Evolutionary conservation across 495 filamentous ascomycete genomes (phyloP).

Genomic region (Hypoxylon intermedium): DNA sequence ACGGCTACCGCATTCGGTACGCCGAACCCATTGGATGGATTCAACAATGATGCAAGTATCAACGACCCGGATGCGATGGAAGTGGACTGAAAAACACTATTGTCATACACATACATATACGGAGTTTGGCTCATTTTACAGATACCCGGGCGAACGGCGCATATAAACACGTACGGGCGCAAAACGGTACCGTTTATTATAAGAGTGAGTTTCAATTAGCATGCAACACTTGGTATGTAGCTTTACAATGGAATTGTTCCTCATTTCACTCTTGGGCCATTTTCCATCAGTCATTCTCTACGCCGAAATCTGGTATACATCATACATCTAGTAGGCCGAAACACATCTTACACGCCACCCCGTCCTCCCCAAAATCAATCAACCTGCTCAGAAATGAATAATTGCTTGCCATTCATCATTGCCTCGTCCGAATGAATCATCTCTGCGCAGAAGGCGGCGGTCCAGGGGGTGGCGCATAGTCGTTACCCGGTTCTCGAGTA

Average conservation of each 20-base stretch:
- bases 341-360: slow-evolving; percentile 2
- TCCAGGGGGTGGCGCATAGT: slow-evolving; percentile 54
- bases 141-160: slow-evolving; percentile 30
- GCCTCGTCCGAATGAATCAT: slow-evolving; percentile 37
- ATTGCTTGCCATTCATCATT: neutral
- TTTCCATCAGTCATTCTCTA: slow-evolving; percentile 2
- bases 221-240: slow-evolving; percentile 22
- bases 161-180: slow-evolving; percentile 16
- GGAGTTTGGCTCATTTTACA: slow-evolving; percentile 30
- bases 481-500: slow-evolving; percentile 35
- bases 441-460: slow-evolving; percentile 52
- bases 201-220: slow-evolving; percentile 30
- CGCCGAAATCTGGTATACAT: slow-evolving; percentile 3
- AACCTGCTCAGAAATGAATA: neutral
- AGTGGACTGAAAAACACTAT: slow-evolving; percentile 57
- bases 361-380: neutral
- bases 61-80: slow-evolving; percentile 76
- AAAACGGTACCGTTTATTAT: slow-evolving; percentile 25
- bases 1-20: neutral
- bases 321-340: neutral
- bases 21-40: slow-evolving; percentile 12
- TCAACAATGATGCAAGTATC: neutral
- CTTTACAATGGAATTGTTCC: slow-evolving; percentile 8
- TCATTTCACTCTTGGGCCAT: slow-evolving; percentile 15
- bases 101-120: slow-evolving; percentile 8